These are phyloP conservation scores for Hansenula anomala DNA, from an alignment of 1,139 yeast genomes.

Conservation along the genomic window DNA sequence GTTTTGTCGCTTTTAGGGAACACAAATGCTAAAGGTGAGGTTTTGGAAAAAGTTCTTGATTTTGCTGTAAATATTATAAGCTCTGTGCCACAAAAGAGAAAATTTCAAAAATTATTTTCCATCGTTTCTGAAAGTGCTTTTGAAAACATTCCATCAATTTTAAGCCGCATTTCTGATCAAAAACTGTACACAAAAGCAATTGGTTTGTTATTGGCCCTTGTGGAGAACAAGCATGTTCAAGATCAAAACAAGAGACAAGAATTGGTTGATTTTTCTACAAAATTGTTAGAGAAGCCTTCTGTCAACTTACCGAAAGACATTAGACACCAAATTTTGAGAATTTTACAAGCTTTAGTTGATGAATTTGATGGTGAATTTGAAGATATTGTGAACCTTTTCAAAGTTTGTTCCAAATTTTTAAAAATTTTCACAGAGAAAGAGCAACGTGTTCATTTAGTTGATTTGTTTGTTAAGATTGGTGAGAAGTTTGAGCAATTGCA, in stretches of 20 bases:
- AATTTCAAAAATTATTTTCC: constrained; percentile 44
- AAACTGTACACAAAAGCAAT: constrained; percentile 52
- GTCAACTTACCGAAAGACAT: constrained; percentile 49
- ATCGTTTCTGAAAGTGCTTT: constrained; percentile 54
- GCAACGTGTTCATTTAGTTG: constrained; percentile 56
- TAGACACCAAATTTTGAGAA: constrained; percentile 53
- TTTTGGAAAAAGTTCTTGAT: constrained; percentile 50
- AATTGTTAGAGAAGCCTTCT: constrained; percentile 59
- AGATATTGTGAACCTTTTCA: constrained; percentile 51
- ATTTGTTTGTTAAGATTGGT: constrained; percentile 59
- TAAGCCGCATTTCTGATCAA: constrained; percentile 37
- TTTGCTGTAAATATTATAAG: constrained; percentile 47
- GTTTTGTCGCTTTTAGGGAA: constrained; percentile 51
- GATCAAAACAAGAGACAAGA: constrained; percentile 51
- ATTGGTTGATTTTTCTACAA: constrained; percentile 54
- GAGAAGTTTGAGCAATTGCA: constrained; percentile 39
- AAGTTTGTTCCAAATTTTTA: constrained; percentile 54
- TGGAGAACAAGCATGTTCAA: constrained; percentile 56
- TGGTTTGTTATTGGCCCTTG: constrained; percentile 47
- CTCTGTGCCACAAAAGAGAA: constrained; percentile 37
- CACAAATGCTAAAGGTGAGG: constrained; percentile 62
- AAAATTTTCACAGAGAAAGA: constrained; percentile 52
- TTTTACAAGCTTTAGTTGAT: constrained; percentile 50
- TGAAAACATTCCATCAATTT: constrained; percentile 43
- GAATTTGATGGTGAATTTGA: constrained; percentile 49